Percentiles rank a stretch among this genome's conserved stretches.
Evolutionary conservation across 2,329 filamentous ascomycete genomes (phyloP).

Genomic region (Madurella mycetomatis): DNA sequence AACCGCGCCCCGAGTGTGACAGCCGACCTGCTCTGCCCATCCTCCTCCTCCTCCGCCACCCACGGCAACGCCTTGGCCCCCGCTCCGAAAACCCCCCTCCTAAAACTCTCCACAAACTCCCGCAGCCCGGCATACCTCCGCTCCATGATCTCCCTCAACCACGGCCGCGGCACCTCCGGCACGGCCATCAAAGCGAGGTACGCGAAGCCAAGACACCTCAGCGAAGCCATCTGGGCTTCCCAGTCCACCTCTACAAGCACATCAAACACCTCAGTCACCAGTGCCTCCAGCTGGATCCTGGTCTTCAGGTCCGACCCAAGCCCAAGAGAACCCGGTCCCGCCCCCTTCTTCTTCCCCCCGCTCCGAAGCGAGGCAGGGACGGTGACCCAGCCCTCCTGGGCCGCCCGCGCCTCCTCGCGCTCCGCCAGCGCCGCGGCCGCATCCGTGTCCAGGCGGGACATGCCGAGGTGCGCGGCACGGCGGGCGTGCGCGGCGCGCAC

Average conservation of each 20-base stretch:
- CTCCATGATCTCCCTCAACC: conserved; percentile 29
- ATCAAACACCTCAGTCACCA: conserved; percentile 67
- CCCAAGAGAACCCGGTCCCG: conserved; percentile 48
- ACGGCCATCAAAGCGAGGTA: conserved; percentile 70
- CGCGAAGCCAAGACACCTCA: conserved; percentile 70
- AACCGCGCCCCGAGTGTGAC: conserved; percentile 17
- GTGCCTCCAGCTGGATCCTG: conserved; percentile 69
- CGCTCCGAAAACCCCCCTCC: conserved; percentile 9
- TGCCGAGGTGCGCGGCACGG: conserved; percentile 64
- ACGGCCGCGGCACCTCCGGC: conserved; percentile 33
- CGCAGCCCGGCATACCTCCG: conserved; percentile 21
- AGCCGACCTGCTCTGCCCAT: not conserved
- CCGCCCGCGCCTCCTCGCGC: conserved; percentile 32
- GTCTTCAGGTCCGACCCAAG: conserved; percentile 65
- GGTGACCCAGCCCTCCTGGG: conserved; percentile 31
- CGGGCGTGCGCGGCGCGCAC: conserved; percentile 66
- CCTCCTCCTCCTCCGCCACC: conserved; percentile 3
- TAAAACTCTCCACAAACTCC: conserved; percentile 24
- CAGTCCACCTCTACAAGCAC: conserved; percentile 55
- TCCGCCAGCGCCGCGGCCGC: conserved; percentile 20
- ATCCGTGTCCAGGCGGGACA: conserved; percentile 62
- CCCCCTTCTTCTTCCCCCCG: conserved; percentile 49
- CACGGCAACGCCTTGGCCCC: conserved; percentile 14
- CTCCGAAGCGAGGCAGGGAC: conserved; percentile 47
- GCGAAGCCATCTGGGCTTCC: conserved; percentile 48